Conservation (phyloP, 441 rosid genomes). For the Jatropha podagrica region DNA sequence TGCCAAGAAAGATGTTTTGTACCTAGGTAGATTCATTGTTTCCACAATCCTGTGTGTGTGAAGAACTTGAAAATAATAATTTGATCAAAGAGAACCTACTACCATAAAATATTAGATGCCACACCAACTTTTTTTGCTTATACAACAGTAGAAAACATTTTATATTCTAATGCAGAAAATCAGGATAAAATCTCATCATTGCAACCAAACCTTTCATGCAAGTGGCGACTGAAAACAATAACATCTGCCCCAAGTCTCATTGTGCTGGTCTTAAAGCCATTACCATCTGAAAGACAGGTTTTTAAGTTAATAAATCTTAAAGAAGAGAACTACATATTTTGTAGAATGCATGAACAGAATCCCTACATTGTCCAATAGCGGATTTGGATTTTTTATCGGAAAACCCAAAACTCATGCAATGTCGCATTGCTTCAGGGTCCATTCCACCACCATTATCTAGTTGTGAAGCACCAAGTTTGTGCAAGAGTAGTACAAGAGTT, state of each 20-base stretch:
- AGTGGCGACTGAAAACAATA: conserved; percentile 82
- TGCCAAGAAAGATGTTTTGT: background rate
- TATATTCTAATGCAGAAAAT: conserved; percentile 13
- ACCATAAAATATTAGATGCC: background rate
- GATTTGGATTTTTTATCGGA: conserved; percentile 77
- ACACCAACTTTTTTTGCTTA: background rate
- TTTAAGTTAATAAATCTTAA: conserved; percentile 26
- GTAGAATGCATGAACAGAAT: conserved; percentile 24
- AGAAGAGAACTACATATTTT: conserved; percentile 21
- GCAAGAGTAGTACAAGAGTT: conserved; percentile 1
- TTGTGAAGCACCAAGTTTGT: conserved; percentile 21
- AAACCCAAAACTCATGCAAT: conserved; percentile 95
- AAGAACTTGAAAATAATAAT: background rate
- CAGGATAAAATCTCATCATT: background rate
- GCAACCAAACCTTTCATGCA: conserved; percentile 55
- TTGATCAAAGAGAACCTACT: background rate
- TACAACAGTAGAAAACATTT: background rate
- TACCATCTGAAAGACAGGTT: conserved; percentile 75
- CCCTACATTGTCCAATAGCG: conserved; percentile 81
- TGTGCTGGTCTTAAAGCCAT: conserved; percentile 98
- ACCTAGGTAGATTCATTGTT: background rate
- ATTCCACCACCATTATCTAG: conserved; percentile 97
- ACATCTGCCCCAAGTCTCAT: conserved; percentile 99
- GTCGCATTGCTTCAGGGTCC: conserved; percentile 82
- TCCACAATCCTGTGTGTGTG: background rate